A percentile compares a stretch with the other conserved stretches of the same genome.
phyloP scores from a whole-genome alignment of 768 basidiomycete genomes.

The Naganishia antarctica region DNA sequence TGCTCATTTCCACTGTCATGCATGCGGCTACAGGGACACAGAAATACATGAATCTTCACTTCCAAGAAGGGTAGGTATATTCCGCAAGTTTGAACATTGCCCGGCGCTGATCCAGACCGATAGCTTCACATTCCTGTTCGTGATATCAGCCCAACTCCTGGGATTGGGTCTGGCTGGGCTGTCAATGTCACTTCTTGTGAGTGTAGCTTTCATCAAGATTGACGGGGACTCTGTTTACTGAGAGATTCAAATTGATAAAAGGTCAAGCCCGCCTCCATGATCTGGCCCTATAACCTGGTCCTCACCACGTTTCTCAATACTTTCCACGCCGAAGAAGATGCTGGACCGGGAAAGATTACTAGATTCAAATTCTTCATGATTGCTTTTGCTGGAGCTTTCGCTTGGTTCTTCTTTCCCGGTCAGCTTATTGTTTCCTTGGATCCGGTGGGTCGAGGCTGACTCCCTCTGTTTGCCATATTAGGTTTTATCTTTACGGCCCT shows the following conservation, averaged over 20 bases:
- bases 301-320: conserved; percentile 93
- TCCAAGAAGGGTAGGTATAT: conserved; percentile 60
- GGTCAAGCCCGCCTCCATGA: conserved; percentile 80
- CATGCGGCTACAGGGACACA: conserved; percentile 82
- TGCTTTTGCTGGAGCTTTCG: conserved; percentile 61
- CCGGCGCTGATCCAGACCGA: not conserved
- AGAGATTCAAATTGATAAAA: too few species aligned
- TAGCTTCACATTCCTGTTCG: conserved; percentile 67
- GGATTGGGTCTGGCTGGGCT: conserved; percentile 91
- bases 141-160: conserved; percentile 83
- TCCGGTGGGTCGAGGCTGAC: too few species aligned
- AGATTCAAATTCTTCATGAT: conserved; percentile 78
- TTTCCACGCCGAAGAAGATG: conserved; percentile 86
- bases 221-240: too few species aligned
- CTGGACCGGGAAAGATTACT: conserved; percentile 55
- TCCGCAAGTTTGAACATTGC: not conserved
- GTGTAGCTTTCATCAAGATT: too few species aligned
- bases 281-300: conserved; percentile 95
- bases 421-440: too few species aligned
- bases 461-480: too few species aligned
- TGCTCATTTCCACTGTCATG: conserved; percentile 59
- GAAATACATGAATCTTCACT: conserved; percentile 63
- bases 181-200: conserved; percentile 75
- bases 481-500: conserved; percentile 89
- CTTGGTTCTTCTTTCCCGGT: conserved; percentile 89